These are phyloP conservation scores for Paxillus ammoniavirescens DNA, from an alignment of 768 basidiomycete genomes.

Conservation along the genomic window DNA sequence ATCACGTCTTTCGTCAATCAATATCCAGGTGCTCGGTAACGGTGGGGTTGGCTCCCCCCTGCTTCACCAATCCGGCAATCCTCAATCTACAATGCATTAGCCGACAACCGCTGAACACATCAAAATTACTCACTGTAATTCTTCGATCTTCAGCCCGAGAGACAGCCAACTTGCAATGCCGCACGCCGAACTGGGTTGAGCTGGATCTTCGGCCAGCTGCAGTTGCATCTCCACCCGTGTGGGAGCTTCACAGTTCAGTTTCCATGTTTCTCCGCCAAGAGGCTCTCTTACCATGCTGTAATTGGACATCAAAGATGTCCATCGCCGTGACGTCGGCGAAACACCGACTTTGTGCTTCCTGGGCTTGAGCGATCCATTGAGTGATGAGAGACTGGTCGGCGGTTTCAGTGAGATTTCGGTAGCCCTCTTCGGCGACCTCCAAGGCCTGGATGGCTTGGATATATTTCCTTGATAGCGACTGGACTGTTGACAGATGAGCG, in stretches of 20 bases:
- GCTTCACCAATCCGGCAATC: neutral
- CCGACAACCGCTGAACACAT: too few species aligned
- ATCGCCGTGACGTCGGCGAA: neutral
- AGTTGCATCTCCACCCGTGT: neutral
- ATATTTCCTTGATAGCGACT: neutral
- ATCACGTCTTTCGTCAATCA: neutral
- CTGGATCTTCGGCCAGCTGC: neutral
- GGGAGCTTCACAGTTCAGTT: neutral
- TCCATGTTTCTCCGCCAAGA: neutral
- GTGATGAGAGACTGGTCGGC: too few species aligned
- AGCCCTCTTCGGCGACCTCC: neutral
- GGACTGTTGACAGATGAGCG: neutral
- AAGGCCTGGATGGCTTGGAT: neutral
- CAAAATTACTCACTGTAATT: neutral
- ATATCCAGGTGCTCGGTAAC: neutral
- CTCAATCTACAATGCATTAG: neutral
- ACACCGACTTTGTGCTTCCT: too few species aligned
- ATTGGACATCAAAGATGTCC: neutral
- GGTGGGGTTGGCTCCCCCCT: neutral
- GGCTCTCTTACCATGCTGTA: neutral
- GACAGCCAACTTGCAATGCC: neutral
- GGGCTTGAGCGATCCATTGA: too few species aligned
- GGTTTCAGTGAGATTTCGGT: too few species aligned
- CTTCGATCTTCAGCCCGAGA: neutral
- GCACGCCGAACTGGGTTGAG: neutral